A percentile compares a stretch with the other conserved stretches of the same genome.
These are phyloP conservation scores for Colletotrichum cereale DNA, from an alignment of 2,329 filamentous ascomycete species.

Conservation along the genomic window DNA sequence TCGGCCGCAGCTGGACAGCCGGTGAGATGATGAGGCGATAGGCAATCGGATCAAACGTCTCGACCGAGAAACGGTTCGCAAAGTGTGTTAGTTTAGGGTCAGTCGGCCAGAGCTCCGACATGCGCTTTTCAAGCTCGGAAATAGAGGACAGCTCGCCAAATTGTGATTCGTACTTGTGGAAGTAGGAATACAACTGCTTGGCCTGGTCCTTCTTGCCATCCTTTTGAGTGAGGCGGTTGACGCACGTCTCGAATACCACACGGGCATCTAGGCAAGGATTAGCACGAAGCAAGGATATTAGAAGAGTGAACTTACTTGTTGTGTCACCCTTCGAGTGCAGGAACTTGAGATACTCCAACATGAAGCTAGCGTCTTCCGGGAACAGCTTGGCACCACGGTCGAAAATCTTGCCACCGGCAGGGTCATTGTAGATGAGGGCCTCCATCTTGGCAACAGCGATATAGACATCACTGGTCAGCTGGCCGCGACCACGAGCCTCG, in stretches of 20 bases:
- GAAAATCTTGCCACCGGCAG: conserved; percentile 93
- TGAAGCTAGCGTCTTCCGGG: conserved; percentile 92
- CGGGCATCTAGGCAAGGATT: conserved; percentile 76
- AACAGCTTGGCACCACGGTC: conserved; percentile 94
- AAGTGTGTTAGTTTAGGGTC: conserved; percentile 84
- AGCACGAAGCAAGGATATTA: conserved; percentile 29
- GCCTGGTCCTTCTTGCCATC: conserved; percentile 80
- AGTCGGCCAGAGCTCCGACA: conserved; percentile 92
- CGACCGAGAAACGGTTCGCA: conserved; percentile 78
- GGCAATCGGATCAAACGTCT: conserved; percentile 83
- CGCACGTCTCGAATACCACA: conserved; percentile 95
- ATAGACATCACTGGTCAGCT: conserved; percentile 94
- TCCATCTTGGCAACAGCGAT: conserved; percentile 93
- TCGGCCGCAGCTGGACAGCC: conserved; percentile 79
- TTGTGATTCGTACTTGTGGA: conserved; percentile 94
- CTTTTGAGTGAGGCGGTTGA: conserved; percentile 83
- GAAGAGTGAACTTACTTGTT: conserved; percentile 75
- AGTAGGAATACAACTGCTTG: conserved; percentile 88
- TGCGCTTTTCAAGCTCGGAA: conserved; percentile 88
- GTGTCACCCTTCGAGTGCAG: conserved; percentile 92
- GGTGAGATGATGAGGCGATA: conserved; percentile 89
- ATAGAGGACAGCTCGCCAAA: conserved; percentile 95
- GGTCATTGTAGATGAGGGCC: conserved; percentile 95
- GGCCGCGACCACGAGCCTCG: conserved; percentile 87
- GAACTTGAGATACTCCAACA: conserved; percentile 96